Evolutionary conservation across 345 rosid species (phyloP), one percentile per base, ranked within the genome.

Genomic region (Mercurialis annua): DNA sequence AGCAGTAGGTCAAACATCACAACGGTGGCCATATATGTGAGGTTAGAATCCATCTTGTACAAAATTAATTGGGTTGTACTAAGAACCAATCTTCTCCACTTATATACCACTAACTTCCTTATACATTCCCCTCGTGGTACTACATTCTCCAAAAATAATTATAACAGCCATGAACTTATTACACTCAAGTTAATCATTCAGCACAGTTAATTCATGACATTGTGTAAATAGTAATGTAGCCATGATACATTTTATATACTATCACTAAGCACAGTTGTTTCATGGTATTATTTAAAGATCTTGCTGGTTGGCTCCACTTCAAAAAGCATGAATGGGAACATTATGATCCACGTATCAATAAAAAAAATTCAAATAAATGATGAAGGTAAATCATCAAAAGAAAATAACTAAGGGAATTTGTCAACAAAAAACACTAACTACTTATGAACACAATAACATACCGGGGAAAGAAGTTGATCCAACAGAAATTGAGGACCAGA

Each of bases 381-480:
- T 11, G 21, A 58, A 34, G 15, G 27, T 59, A 31, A 17, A 21
- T 24, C 1, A 0, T 12, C 23, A 29, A 60, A 24, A 23, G 17
- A 42, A 60, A 14, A 42, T 40, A 40, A 14, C 12, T 6, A 21
- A 42, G 31, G 38, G 21, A 12, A 8, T 40, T 1, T 40, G 34
- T 61, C 34, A 14, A 0, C 11, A 43, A 24, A 18, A 38, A 66
- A 16, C 26, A 26, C 6, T 30, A 48, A 49, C 10, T 23, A 44
- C 56, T 55, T 33, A 29, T 12, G 20, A 38, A 49, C 26, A 27
- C 31, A 33, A 18, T 56, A 15, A 70, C 98, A 61, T 89, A 94
- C 97, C 31, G 95, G 97, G 73, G 95, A 91, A 57, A 81, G 92
- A 65, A 94, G 92, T 65, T 81, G 87, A 76, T 84, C 84, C 62